A percentile compares a stretch with the other conserved stretches of the same genome.
phyloP scores from a whole-genome alignment of 164 flowering plant species.

The Liriodendron chinense region DNA sequence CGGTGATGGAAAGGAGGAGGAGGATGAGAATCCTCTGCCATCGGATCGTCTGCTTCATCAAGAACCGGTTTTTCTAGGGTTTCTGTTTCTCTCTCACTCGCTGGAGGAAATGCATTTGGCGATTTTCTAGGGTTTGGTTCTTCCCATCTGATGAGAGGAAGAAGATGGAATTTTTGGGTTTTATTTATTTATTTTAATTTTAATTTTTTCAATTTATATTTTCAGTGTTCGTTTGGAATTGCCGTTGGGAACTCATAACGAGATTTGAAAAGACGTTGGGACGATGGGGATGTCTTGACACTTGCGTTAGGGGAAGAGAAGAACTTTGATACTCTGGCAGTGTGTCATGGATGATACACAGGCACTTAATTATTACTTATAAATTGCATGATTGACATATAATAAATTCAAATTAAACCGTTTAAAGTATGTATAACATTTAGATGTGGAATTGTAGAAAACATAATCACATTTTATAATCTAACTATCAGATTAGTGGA shows the following conservation, averaged over 20 bases:
- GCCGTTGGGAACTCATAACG: neutral
- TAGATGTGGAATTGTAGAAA: too few species aligned
- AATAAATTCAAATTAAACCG: too few species aligned
- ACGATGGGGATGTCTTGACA: neutral
- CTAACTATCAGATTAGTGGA: too few species aligned
- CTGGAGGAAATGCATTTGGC: neutral
- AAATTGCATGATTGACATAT: too few species aligned
- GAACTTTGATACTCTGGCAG: too few species aligned
- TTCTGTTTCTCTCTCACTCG: neutral
- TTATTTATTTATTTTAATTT: neutral
- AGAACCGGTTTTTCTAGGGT: constrained; percentile 8
- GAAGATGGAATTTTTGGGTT: neutral
- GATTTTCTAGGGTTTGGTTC: neutral
- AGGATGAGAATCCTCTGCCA: constrained; percentile 21
- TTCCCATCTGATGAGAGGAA: neutral
- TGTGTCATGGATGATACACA: too few species aligned
- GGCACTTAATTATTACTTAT: too few species aligned
- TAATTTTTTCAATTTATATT: neutral
- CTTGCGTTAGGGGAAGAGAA: neutral
- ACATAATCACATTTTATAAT: too few species aligned
- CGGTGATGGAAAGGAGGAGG: constrained; percentile 15
- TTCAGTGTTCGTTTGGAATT: neutral
- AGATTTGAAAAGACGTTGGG: constrained; percentile 3
- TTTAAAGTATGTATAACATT: too few species aligned
- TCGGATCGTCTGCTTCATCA: constrained; percentile 13